Percentiles rank a stretch among this genome's conserved stretches.
Evolutionary conservation across 2,329 filamentous ascomycete genomes (phyloP).

Genomic region (Colletotrichum sp.): DNA sequence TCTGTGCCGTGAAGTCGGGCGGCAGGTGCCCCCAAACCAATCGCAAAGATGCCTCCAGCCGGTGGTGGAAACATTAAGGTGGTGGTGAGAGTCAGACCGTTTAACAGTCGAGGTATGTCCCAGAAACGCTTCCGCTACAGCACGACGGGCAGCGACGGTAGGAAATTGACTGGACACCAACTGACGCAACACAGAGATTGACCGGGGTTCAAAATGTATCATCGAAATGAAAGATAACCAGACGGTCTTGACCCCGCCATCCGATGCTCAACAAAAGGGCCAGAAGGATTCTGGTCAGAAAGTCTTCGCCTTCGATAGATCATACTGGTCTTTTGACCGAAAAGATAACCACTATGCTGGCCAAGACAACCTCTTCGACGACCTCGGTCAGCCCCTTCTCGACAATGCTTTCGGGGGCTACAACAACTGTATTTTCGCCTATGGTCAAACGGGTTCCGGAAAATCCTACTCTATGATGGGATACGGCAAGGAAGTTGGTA

Average conservation of each 20-base stretch:
- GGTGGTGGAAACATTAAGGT: slow-evolving; percentile 99
- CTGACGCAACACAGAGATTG: slow-evolving; percentile 69
- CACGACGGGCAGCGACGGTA: not conserved
- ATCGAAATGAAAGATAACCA: slow-evolving; percentile 95
- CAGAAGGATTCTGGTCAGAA: slow-evolving; percentile 77
- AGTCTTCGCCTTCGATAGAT: slow-evolving; percentile 93
- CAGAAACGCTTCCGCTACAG: not conserved
- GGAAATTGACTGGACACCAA: not conserved
- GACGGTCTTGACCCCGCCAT: slow-evolving; percentile 81
- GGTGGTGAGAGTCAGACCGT: slow-evolving; percentile 94
- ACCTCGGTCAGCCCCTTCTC: slow-evolving; percentile 86
- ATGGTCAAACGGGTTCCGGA: slow-evolving; percentile 96
- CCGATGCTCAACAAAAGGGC: slow-evolving; percentile 64
- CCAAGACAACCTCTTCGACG: slow-evolving; percentile 86
- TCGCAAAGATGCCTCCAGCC: slow-evolving; percentile 61
- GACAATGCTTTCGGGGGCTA: slow-evolving; percentile 99
- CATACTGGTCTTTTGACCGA: slow-evolving; percentile 97
- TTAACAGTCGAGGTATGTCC: slow-evolving; percentile 85
- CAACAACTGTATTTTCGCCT: slow-evolving; percentile 99
- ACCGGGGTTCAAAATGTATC: slow-evolving; percentile 93
- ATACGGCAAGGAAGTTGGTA: slow-evolving; percentile 92
- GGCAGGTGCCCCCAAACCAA: slow-evolving; percentile 10
- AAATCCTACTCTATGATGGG: slow-evolving; percentile 99
- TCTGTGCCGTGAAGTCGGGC: slow-evolving; percentile 10
- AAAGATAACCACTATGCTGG: slow-evolving; percentile 83